A percentile compares a stretch with the other conserved stretches of the same genome.
These are phyloP conservation scores for Phytopythium litorale DNA, from an alignment of 352 stramenopile species.

Conservation along the genomic window DNA sequence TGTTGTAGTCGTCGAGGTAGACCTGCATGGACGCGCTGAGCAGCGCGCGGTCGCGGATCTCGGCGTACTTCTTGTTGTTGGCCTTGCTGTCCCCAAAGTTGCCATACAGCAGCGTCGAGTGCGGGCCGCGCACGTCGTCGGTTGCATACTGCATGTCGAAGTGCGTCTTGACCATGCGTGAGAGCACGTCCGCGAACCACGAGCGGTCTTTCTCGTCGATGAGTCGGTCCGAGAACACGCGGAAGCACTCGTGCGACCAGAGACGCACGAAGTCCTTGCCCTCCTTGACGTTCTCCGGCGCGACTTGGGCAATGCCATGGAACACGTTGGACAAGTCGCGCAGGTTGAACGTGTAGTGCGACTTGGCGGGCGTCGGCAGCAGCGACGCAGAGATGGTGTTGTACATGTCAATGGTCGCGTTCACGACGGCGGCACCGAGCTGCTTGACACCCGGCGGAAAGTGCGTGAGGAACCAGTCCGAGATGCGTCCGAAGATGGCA, in stretches of 20 bases:
- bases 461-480: slow-evolving; percentile 87
- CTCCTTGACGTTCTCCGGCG: slow-evolving; percentile 74
- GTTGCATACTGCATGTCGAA: slow-evolving; percentile 77
- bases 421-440: slow-evolving; percentile 62
- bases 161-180: slow-evolving; percentile 62
- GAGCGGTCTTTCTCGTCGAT: slow-evolving; percentile 86
- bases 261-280: slow-evolving; percentile 84
- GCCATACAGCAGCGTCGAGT: slow-evolving; percentile 83
- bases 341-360: slow-evolving; percentile 95
- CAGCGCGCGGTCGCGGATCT: slow-evolving; percentile 79
- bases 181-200: slow-evolving; percentile 84
- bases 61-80: slow-evolving; percentile 77
- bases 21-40: slow-evolving; percentile 86
- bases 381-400: slow-evolving; percentile 87
- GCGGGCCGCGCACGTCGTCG: slow-evolving; percentile 49
- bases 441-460: slow-evolving; percentile 84
- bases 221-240: slow-evolving; percentile 90
- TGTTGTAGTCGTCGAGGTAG: slow-evolving; percentile 96
- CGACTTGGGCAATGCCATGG: slow-evolving; percentile 86
- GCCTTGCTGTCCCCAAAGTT: slow-evolving; percentile 81
- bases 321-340: slow-evolving; percentile 93
- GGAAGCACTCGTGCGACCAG: slow-evolving; percentile 91
- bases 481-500: slow-evolving; percentile 87
- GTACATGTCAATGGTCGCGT: slow-evolving; percentile 91
- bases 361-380: slow-evolving; percentile 92